phyloP scores from a whole-genome alignment of 208 protist species.

The Leishmania mexicana region DNA sequence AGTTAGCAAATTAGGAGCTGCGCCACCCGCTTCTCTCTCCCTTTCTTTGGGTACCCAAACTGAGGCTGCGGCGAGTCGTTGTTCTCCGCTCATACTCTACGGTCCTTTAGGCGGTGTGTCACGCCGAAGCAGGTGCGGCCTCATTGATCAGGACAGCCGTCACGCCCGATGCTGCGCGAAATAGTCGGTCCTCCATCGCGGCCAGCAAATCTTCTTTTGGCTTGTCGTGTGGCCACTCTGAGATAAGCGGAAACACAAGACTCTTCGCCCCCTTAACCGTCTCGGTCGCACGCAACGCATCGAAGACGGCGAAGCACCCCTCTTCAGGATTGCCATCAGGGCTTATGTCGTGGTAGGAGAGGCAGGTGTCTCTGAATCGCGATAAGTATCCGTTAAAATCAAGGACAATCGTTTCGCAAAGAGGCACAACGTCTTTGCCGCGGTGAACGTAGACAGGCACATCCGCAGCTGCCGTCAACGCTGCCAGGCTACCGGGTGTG shows the following conservation, averaged over 20 bases:
- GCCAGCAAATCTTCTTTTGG: conserved; percentile 62
- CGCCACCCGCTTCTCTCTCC: background rate
- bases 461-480: conserved; percentile 3
- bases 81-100: background rate
- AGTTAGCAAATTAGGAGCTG: background rate
- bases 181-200: conserved; percentile 90
- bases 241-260: conserved; percentile 87
- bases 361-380: conserved; percentile 34
- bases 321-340: conserved; percentile 50
- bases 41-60: background rate
- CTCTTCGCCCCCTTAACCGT: conserved; percentile 49
- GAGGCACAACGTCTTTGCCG: conserved; percentile 24
- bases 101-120: background rate
- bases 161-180: conserved; percentile 88
- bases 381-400: conserved; percentile 72
- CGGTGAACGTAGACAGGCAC: conserved; percentile 34
- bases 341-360: conserved; percentile 78
- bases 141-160: conserved; percentile 45
- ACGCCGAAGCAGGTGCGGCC: background rate
- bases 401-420: conserved; percentile 61
- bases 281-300: conserved; percentile 86
- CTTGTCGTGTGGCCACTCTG: conserved; percentile 62
- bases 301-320: conserved; percentile 83
- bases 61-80: background rate
- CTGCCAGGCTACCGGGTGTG: conserved; percentile 57